Percentiles rank a stretch among this genome's conserved stretches.
Conservation (phyloP, 2,329 filamentous ascomycete genomes). For the Claviceps citrina region DNA sequence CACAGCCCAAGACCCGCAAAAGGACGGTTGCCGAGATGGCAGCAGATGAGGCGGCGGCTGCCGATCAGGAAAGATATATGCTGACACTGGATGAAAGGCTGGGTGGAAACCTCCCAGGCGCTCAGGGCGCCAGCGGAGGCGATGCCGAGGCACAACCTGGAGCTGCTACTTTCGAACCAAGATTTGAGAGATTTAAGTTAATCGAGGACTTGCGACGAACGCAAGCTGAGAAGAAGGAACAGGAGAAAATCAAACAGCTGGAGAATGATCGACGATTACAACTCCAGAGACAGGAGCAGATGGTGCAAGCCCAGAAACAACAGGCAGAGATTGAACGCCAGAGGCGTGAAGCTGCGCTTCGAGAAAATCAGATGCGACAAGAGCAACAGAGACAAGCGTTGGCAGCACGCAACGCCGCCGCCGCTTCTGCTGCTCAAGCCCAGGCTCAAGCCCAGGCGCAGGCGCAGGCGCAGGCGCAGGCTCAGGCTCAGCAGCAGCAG, state of each 20-base stretch:
- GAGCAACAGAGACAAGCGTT: slow-evolving; percentile 22
- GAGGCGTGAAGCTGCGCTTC: slow-evolving; percentile 21
- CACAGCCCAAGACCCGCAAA: slow-evolving; percentile 78
- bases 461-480: slow-evolving; percentile 1
- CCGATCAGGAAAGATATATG: slow-evolving; percentile 83
- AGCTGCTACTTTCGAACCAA: slow-evolving; percentile 61
- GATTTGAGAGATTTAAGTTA: slow-evolving; percentile 84
- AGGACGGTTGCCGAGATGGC: slow-evolving; percentile 88
- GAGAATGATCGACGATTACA: slow-evolving; percentile 42
- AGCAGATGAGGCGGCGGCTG: slow-evolving; percentile 82
- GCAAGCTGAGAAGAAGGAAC: slow-evolving; percentile 60
- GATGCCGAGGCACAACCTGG: slow-evolving; percentile 60
- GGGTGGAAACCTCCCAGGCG: slow-evolving; percentile 41
- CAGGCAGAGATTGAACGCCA: slow-evolving; percentile 29
- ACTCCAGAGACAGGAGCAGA: slow-evolving; percentile 27
- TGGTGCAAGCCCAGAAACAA: slow-evolving; percentile 29
- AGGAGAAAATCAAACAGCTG: slow-evolving; percentile 55
- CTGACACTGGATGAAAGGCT: slow-evolving; percentile 78
- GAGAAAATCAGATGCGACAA: slow-evolving; percentile 22
- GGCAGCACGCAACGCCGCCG: slow-evolving; percentile 14
- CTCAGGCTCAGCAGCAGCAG: slow-evolving; percentile 3
- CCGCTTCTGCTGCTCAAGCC: slow-evolving; percentile 14
- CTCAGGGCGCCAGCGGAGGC: slow-evolving; percentile 40
- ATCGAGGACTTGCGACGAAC: slow-evolving; percentile 71
- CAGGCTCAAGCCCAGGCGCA: slow-evolving; percentile 11